These are phyloP conservation scores for Podospora fimiseda DNA, from an alignment of 495 filamentous ascomycete genomes.

Conservation along the genomic window DNA sequence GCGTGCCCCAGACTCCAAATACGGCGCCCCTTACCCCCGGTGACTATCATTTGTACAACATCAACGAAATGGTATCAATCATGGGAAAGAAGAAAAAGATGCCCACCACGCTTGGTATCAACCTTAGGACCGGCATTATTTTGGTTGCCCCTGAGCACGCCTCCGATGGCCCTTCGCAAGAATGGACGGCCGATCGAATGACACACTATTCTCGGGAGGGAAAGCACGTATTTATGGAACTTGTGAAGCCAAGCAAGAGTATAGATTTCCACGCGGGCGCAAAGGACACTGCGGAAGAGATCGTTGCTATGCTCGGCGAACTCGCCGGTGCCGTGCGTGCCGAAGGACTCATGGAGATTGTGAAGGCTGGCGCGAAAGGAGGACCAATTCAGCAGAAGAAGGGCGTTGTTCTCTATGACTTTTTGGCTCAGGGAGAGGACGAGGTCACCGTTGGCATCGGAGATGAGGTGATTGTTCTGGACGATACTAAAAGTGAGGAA, in stretches of 20 bases:
- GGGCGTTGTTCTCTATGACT: conserved; percentile 87
- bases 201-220: conserved; percentile 94
- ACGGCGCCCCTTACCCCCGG: conserved; percentile 52
- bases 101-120: conserved; percentile 88
- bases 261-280: conserved; percentile 95
- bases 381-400: conserved; percentile 53
- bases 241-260: conserved; percentile 84
- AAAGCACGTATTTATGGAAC: conserved; percentile 94
- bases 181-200: conserved; percentile 91
- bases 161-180: conserved; percentile 71
- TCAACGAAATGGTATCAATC: conserved; percentile 91
- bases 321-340: conserved; percentile 77
- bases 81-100: conserved; percentile 97
- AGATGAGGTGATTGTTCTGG: conserved; percentile 86
- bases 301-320: conserved; percentile 80
- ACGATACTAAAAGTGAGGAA: conserved; percentile 88
- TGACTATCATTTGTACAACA: conserved; percentile 87
- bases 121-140: conserved; percentile 76
- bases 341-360: conserved; percentile 78
- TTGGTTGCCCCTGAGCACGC: conserved; percentile 83
- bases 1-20: conserved; percentile 20
- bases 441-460: conserved; percentile 87
- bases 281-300: conserved; percentile 93
- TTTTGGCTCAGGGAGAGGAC: conserved; percentile 91
- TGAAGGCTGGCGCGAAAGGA: conserved; percentile 64